phyloP scores from a whole-genome alignment of 1,139 yeast species.

The Debaryomycetaceae sp. region DNA sequence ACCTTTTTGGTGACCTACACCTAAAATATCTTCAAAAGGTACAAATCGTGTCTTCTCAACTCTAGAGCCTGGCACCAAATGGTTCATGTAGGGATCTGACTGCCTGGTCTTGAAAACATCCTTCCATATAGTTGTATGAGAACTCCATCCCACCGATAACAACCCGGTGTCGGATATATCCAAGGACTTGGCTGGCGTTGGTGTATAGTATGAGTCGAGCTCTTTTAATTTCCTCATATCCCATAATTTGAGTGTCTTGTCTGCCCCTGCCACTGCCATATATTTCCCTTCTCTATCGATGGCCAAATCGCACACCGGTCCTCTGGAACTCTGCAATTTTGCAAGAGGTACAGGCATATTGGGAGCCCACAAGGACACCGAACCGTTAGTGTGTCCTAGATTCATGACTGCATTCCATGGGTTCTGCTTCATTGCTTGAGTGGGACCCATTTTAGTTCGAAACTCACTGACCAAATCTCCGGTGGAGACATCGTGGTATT shows the following conservation, averaged over 20 bases:
- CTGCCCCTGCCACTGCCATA: constrained; percentile 93
- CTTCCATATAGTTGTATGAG: constrained; percentile 89
- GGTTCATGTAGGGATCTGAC: constrained; percentile 87
- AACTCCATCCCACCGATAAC: constrained; percentile 88
- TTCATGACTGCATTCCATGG: constrained; percentile 96
- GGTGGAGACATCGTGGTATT: constrained; percentile 94
- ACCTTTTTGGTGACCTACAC: constrained; percentile 81
- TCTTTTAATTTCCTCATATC: constrained; percentile 83
- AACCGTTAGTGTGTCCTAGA: constrained; percentile 91
- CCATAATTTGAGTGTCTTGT: constrained; percentile 85
- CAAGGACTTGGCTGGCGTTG: constrained; percentile 80
- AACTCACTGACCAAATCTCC: constrained; percentile 82
- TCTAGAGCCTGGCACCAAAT: constrained; percentile 74
- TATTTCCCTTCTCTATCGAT: constrained; percentile 89
- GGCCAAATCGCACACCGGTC: constrained; percentile 84
- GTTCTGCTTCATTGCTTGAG: constrained; percentile 82
- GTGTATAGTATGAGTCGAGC: constrained; percentile 69
- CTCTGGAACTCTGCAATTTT: constrained; percentile 74
- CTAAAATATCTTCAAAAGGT: constrained; percentile 94
- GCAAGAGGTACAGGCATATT: constrained; percentile 82
- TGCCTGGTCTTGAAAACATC: constrained; percentile 60
- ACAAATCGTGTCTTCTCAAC: constrained; percentile 69
- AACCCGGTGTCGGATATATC: constrained; percentile 87
- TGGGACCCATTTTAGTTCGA: constrained; percentile 87
- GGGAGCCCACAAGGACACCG: constrained; percentile 93